A percentile compares a stretch with the other conserved stretches of the same genome.
These are phyloP conservation scores for Trametes gibbosa DNA, from an alignment of 768 basidiomycete genomes.

Conservation along the genomic window DNA sequence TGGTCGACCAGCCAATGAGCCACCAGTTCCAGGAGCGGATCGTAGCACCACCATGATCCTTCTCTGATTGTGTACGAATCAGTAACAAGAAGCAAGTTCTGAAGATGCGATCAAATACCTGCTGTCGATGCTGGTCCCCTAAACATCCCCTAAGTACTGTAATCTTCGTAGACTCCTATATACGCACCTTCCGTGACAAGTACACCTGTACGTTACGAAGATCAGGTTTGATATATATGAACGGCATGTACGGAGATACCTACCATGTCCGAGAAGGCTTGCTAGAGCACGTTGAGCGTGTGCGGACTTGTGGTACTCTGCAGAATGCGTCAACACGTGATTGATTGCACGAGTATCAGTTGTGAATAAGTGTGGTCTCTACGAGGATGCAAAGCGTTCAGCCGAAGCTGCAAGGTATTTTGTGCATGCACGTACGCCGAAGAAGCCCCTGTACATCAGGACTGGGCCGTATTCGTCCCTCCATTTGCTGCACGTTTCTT, in stretches of 20 bases:
- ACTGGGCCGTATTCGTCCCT: not conserved
- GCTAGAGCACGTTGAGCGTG: constrained; percentile 36
- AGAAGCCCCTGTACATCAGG: constrained; percentile 2
- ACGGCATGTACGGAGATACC: not conserved
- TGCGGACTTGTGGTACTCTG: constrained; percentile 58
- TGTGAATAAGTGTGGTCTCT: constrained; percentile 11
- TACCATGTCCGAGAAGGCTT: constrained; percentile 42
- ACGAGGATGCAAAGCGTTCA: not conserved
- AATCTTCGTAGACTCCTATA: not conserved
- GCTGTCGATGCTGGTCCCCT: constrained; percentile 38
- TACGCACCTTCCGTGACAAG: constrained; percentile 40
- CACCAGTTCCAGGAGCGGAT: too few relatives aligned
- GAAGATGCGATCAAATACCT: constrained; percentile 23
- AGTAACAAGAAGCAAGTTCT: too few relatives aligned
- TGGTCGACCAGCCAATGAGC: too few relatives aligned
- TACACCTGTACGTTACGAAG: constrained; percentile 37
- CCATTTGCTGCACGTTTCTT: not conserved
- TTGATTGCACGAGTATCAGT: constrained; percentile 61
- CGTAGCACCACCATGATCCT: constrained; percentile 34
- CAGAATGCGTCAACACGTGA: constrained; percentile 60
- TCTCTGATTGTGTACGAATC: constrained; percentile 1
- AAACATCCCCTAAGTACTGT: not conserved
- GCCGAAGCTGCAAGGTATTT: not conserved
- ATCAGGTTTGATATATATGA: not conserved
- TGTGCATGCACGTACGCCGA: not conserved